Evolutionary conservation across 257 asterid species (phyloP).

Genomic region (Linaria vulgaris): DNA sequence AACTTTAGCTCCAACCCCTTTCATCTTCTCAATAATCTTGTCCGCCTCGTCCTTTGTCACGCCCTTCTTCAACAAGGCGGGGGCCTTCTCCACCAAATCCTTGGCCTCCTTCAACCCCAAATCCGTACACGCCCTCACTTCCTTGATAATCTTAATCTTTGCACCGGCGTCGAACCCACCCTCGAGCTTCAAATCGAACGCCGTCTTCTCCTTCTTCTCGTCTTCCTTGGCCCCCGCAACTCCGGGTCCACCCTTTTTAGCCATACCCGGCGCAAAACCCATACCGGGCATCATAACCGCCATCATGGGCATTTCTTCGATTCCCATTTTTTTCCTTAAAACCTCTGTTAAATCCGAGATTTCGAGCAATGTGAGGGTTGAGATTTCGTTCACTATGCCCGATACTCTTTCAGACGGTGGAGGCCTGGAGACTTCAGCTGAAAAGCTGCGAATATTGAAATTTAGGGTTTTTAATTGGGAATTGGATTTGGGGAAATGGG

Average conservation of each 20-base stretch:
- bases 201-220: conserved; percentile 75
- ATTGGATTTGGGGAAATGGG: conserved; percentile 28
- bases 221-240: conserved; percentile 54
- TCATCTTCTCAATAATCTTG: conserved; percentile 82
- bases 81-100: conserved; percentile 96
- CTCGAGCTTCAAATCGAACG: conserved; percentile 88
- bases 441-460: conserved; percentile 26
- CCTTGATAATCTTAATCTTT: conserved; percentile 89
- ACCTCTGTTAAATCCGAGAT: conserved; percentile 64
- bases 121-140: conserved; percentile 81
- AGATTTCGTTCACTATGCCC: conserved; percentile 59
- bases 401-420: conserved; percentile 47
- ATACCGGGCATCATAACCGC: conserved; percentile 83
- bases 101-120: conserved; percentile 94
- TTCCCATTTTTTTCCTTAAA: conserved; percentile 57
- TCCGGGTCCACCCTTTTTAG: conserved; percentile 47
- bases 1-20: conserved; percentile 78
- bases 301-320: conserved; percentile 85
- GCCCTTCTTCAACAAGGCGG: conserved; percentile 89
- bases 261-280: conserved; percentile 58
- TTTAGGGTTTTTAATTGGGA: conserved; percentile 25
- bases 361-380: conserved; percentile 66
- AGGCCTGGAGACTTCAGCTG: conserved; percentile 45
- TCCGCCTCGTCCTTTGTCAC: conserved; percentile 86
- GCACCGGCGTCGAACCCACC: conserved; percentile 75